Conservation (phyloP, 345 rosid species). For the Durio zibethinus region DNA sequence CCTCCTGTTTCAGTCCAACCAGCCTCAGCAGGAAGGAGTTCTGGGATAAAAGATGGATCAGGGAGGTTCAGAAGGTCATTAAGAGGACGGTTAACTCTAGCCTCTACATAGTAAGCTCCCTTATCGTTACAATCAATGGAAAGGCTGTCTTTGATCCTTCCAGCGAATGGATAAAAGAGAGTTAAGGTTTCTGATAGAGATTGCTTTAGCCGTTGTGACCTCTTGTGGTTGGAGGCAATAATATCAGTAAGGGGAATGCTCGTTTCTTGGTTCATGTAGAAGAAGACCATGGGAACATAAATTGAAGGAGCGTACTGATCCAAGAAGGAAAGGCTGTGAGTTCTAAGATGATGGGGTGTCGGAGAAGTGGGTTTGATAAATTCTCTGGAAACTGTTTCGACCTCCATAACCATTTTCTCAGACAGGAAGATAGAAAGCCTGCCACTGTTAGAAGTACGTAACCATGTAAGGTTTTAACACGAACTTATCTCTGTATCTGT, state of each 20-base stretch:
- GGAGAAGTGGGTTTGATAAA: neutral
- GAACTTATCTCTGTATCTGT: neutral
- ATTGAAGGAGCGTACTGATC: neutral
- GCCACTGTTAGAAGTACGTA: neutral
- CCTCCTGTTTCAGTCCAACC: neutral
- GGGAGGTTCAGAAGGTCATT: neutral
- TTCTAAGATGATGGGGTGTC: slow-evolving; percentile 2
- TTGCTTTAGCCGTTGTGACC: slow-evolving; percentile 8
- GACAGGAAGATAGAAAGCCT: neutral
- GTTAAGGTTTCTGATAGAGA: slow-evolving; percentile 18
- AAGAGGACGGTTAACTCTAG: neutral
- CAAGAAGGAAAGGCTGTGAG: neutral
- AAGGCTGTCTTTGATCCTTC: slow-evolving; percentile 15
- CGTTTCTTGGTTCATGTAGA: neutral
- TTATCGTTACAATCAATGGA: slow-evolving; percentile 21
- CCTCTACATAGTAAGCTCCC: slow-evolving; percentile 13
- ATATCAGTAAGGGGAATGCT: neutral
- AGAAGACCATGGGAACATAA: neutral
- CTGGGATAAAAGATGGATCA: neutral
- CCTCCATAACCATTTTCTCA: neutral
- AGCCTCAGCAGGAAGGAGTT: neutral
- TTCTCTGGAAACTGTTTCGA: neutral
- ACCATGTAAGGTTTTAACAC: neutral
- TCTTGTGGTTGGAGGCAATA: neutral
- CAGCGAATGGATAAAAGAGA: slow-evolving; percentile 22